Conservation (phyloP, 176 grass and related monocot species). For the maize (Zea mays) region Zm-B73-REFERENCE-NAM-5.0 NC_050104.1:17606501-17607000, state of each 20-base stretch:
- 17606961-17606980: not conserved
- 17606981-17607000: not conserved
- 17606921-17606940: conserved; percentile 89
- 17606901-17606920: conserved; percentile 85
- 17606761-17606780: conserved; percentile 99
- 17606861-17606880: conserved; percentile 97
- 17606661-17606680: not conserved
- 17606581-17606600: conserved; percentile 22
- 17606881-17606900: conserved; percentile 95
- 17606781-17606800: conserved; percentile 92
- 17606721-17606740: conserved; percentile 96
- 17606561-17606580: conserved; percentile 18
- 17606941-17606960: conserved; percentile 67
- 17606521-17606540: not conserved
- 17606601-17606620: not conserved
- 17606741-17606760: conserved; percentile 84
- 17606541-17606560: conserved; percentile 9
- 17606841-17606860: conserved; percentile 90
- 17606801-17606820: conserved; percentile 99
- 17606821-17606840: conserved; percentile 86
- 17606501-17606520: not conserved
- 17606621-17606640: not conserved
- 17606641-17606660: not conserved
- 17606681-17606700: conserved; percentile 51
- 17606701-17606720: conserved; percentile 33